Evolutionary conservation across 495 filamentous ascomycete species (phyloP).

Genomic region (Aspergillus sclerotioniger): DNA sequence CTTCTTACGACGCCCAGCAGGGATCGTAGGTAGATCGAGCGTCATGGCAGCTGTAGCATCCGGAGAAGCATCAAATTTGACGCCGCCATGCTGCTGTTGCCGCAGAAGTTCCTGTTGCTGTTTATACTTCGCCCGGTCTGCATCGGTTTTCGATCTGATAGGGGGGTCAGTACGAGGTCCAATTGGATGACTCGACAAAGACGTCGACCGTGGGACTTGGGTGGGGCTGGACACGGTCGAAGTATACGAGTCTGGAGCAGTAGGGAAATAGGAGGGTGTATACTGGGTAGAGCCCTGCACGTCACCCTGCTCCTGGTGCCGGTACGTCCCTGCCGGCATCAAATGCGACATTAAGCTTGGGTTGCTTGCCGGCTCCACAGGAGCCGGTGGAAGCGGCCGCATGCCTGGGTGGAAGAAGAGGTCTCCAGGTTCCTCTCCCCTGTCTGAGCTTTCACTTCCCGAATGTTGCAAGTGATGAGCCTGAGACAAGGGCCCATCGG

Average conservation of each 20-base stretch:
- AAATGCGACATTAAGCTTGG: constrained; percentile 45
- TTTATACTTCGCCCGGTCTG: constrained; percentile 62
- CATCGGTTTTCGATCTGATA: constrained; percentile 91
- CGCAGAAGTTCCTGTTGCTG: constrained; percentile 57
- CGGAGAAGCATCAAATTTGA: constrained; percentile 37
- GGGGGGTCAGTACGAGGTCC: constrained; percentile 78
- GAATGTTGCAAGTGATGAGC: constrained; percentile 49
- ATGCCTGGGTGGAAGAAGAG: constrained; percentile 92
- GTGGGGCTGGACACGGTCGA: constrained; percentile 43
- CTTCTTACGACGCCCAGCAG: constrained; percentile 66
- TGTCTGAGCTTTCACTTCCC: constrained; percentile 50
- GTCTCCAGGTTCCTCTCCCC: constrained; percentile 70
- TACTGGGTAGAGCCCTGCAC: constrained; percentile 38
- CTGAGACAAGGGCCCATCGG: constrained; percentile 45
- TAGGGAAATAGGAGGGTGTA: constrained; percentile 39
- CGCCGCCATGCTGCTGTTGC: constrained; percentile 44
- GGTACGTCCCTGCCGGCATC: constrained; percentile 58
- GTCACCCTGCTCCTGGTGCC: constrained; percentile 38
- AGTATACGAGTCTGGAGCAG: constrained; percentile 47
- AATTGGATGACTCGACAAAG: constrained; percentile 74
- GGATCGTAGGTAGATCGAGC: constrained; percentile 70
- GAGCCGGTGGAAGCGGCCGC: constrained; percentile 79
- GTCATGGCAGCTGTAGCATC: constrained; percentile 50
- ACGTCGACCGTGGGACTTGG: constrained; percentile 81
- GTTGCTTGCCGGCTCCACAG: constrained; percentile 51